Evolutionary conservation across 1,284 basidiomycete genomes (phyloP).

Genomic region (Sporisorium graminicola): DNA sequence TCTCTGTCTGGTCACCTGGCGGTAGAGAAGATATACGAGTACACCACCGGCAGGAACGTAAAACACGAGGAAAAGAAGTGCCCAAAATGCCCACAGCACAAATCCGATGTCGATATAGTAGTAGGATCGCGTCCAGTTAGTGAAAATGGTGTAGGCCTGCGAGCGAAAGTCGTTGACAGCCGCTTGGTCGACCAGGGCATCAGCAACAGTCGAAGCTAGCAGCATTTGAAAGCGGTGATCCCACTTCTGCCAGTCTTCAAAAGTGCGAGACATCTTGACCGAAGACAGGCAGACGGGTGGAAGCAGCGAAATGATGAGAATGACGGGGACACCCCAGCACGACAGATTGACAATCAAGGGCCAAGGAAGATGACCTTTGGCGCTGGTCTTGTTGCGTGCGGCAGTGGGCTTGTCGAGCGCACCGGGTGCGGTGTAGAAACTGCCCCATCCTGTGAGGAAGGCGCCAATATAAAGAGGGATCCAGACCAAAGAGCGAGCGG

Average conservation of each 20-base stretch:
- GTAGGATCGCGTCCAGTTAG: slow-evolving; percentile 29
- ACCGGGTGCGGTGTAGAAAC: slow-evolving; percentile 60
- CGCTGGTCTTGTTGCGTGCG: slow-evolving; percentile 25
- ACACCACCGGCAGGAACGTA: slow-evolving; percentile 60
- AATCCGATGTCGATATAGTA: slow-evolving; percentile 48
- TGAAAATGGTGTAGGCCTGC: slow-evolving; percentile 40
- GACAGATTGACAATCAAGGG: slow-evolving; percentile 54
- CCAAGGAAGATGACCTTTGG: slow-evolving; percentile 37
- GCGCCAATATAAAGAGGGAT: slow-evolving; percentile 52
- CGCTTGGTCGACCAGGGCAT: slow-evolving; percentile 12
- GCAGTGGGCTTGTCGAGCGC: slow-evolving; percentile 55
- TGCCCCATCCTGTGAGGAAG: slow-evolving; percentile 59
- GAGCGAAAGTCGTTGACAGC: slow-evolving; percentile 9
- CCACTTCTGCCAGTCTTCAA: slow-evolving; percentile 32
- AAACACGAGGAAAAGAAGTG: slow-evolving; percentile 51
- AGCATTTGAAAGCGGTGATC: slow-evolving; percentile 6
- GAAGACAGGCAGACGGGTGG: slow-evolving; percentile 32
- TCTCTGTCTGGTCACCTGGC: slow-evolving; percentile 47
- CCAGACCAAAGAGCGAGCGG: slow-evolving; percentile 33
- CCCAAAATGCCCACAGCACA: slow-evolving; percentile 56
- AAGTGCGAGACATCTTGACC: slow-evolving; percentile 18
- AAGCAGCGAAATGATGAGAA: slow-evolving; percentile 38
- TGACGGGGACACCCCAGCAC: slow-evolving; percentile 54
- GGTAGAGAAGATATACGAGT: slow-evolving; percentile 43
- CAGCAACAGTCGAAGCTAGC: slow-evolving; percentile 5